Base-by-base conservation (phyloP, 169 alveolate species). In the Cryptosporidium sp. region DNA sequence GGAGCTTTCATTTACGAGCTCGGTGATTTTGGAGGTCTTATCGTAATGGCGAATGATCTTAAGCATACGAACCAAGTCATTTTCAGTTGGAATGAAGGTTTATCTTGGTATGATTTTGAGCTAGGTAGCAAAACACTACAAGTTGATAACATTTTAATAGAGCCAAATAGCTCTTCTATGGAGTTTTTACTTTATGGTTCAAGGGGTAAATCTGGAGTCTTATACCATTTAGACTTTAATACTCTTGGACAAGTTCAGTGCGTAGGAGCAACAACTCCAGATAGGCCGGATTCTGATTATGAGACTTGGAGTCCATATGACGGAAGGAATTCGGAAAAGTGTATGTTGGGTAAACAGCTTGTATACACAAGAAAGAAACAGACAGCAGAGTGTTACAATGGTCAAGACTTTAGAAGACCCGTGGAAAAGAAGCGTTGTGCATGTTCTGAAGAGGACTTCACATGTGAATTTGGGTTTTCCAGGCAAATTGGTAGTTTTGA, bases 1-100 rank as follows among this genome's bases (percentile, higher is more conserved):
- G 99, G 99, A 18, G 98, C 99, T 31, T 96, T 94, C 92, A 97
- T 98, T 70, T 98, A 97, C 93, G 99, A 98, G 93, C 95, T 97
- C 29, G 99, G 99, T 6, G 99, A 98, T 85, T 99, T 97, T 92
- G 99, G 99, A n/a, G 99, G 99, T 4, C 93, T 98, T 29, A 93
- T 98, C 14, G 99, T 98, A 45, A 97, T 98, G 99, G 99, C 99
- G 1, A 96, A 96, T 58, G 98, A 97, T 91, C 94, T 93, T 60
- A 92, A 92, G 56, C 93, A 93, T 69, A 94, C 97, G 18, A 91
- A 93, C 21, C 96, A 96, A 94, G 97, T 97, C 37, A 97, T 95
- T 44, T 97, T 96, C 92, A 93, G 97, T 70, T 96, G 98, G 98
- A 96, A 97, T 85, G 99, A 98, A 86, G 99, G 99, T 2, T 94